A percentile compares a stretch with the other conserved stretches of the same genome.
phyloP scores from a whole-genome alignment of 352 stramenopile species.

The Pythium myriotylum region DNA sequence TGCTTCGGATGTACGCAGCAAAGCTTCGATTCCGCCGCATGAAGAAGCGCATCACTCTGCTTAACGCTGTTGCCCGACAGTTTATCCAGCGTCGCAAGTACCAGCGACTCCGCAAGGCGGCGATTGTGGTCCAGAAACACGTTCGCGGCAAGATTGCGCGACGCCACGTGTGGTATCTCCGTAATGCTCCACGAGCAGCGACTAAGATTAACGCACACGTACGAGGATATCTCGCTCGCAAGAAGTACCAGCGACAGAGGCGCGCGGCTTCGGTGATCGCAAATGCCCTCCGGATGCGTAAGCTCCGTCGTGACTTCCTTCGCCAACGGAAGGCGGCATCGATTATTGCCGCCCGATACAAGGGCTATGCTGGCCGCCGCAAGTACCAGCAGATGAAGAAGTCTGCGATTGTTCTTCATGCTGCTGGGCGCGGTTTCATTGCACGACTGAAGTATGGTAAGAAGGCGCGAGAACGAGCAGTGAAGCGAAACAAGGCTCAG shows the following conservation, averaged over 20 bases:
- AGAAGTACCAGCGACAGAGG: constrained; percentile 66
- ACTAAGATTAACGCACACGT: constrained; percentile 83
- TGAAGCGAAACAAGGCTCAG: constrained; percentile 78
- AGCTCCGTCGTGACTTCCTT: constrained; percentile 65
- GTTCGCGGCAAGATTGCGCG: constrained; percentile 72
- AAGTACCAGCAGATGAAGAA: constrained; percentile 75
- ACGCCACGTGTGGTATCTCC: constrained; percentile 69
- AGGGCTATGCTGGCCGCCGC: constrained; percentile 57
- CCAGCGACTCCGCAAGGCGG: constrained; percentile 55
- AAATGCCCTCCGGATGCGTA: constrained; percentile 73
- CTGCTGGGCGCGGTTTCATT: constrained; percentile 74
- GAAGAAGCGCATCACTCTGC: constrained; percentile 56
- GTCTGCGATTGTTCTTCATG: constrained; percentile 77
- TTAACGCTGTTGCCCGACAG: constrained; percentile 72
- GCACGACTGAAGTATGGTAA: constrained; percentile 88
- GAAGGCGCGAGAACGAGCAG: constrained; percentile 73
- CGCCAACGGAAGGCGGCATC: constrained; percentile 62
- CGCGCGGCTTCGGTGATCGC: constrained; percentile 68
- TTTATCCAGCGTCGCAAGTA: constrained; percentile 81
- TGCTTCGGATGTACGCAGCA: constrained; percentile 69
- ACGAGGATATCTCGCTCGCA: constrained; percentile 66
- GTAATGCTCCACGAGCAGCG: constrained; percentile 69
- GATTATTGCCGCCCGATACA: constrained; percentile 77
- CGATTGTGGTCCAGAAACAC: constrained; percentile 75
- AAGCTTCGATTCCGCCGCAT: constrained; percentile 54